Percentiles rank a stretch among this genome's conserved stretches.
phyloP scores from a whole-genome alignment of 208 protist genomes.

The Acanthamoeba royreba region DNA sequence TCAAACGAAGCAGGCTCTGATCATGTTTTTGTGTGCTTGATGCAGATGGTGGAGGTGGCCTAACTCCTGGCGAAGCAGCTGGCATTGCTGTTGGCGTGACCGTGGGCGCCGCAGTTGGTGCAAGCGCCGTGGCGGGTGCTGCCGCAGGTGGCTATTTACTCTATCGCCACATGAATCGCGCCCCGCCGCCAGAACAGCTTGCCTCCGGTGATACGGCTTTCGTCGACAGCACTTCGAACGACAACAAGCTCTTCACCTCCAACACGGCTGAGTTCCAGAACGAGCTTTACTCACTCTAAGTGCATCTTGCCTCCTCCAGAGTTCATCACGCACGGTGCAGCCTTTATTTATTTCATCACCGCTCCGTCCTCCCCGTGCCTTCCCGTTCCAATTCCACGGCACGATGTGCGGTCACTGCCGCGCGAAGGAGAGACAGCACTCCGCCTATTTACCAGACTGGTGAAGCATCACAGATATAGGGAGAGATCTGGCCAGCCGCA shows the following conservation, averaged over 20 bases:
- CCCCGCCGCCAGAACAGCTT: neutral
- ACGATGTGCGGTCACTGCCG: no score
- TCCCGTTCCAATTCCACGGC: no score
- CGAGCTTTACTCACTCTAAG: constrained; percentile 6
- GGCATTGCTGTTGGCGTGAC: neutral
- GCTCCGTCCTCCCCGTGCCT: no score
- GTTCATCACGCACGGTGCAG: no score
- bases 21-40: neutral
- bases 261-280: constrained; percentile 20
- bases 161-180: neutral
- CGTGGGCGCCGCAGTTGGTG: neutral
- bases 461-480: no score
- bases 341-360: no score
- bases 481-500: no score
- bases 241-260: constrained; percentile 32
- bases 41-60: neutral
- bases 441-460: no score
- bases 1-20: neutral
- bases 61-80: neutral
- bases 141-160: neutral
- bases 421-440: no score
- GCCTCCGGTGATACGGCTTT: neutral
- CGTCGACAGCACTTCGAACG: constrained; percentile 5
- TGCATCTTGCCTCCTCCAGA: neutral
- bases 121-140: neutral